Percentiles rank a stretch among this genome's conserved stretches.
These are phyloP conservation scores for Exophiala lecanii-corni DNA, from an alignment of 2,329 filamentous ascomycete genomes.

Conservation along the genomic window DNA sequence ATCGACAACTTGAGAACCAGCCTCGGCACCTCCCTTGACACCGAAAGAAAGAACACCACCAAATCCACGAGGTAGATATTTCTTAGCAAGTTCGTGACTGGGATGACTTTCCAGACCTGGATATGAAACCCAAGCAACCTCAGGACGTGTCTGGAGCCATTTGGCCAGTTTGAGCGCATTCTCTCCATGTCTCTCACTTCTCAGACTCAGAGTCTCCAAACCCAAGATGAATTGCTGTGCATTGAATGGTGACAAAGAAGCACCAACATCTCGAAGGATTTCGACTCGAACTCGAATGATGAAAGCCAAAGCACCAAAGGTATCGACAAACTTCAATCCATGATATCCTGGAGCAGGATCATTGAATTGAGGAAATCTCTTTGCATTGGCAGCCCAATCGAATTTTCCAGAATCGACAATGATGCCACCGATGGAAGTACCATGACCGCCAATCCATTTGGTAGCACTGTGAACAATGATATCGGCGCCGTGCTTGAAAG, in stretches of 20 bases:
- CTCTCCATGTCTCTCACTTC: constrained; percentile 77
- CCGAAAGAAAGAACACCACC: constrained; percentile 92
- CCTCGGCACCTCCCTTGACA: constrained; percentile 79
- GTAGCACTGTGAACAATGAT: constrained; percentile 87
- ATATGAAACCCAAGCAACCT: constrained; percentile 92
- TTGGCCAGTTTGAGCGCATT: constrained; percentile 76
- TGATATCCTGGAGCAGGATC: constrained; percentile 88
- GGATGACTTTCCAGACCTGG: constrained; percentile 79
- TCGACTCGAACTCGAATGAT: constrained; percentile 84
- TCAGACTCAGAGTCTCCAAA: constrained; percentile 81
- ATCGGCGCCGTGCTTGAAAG: constrained; percentile 81
- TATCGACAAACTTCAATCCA: constrained; percentile 90
- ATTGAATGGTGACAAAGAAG: constrained; percentile 79
- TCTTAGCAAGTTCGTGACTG: constrained; percentile 75
- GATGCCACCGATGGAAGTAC: constrained; percentile 74
- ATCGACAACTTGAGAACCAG: constrained; percentile 84
- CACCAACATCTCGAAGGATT: constrained; percentile 80
- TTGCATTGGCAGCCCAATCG: constrained; percentile 75
- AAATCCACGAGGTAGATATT: constrained; percentile 77
- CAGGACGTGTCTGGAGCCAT: constrained; percentile 76
- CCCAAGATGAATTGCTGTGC: constrained; percentile 90
- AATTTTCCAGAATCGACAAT: constrained; percentile 82
- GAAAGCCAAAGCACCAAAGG: constrained; percentile 77
- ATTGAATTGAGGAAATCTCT: constrained; percentile 86
- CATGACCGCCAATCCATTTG: constrained; percentile 91